Evolutionary conservation across 805 yeast genomes (phyloP), one percentile per base, ranked within the genome.

Genomic region (Yarrowia sp.): DNA sequence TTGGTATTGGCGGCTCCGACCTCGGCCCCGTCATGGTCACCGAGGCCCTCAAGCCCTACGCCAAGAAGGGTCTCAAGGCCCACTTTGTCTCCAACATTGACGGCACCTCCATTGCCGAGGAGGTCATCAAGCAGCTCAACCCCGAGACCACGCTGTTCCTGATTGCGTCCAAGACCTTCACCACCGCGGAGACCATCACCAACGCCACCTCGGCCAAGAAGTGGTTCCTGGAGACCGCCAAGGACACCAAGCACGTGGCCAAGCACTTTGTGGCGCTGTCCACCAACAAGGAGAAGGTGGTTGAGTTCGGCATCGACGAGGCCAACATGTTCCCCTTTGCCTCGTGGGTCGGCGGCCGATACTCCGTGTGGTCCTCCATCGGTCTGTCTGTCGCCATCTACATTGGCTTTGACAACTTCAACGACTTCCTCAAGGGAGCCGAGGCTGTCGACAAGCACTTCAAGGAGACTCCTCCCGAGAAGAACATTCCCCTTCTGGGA

Each of bases 351-450:
- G 99, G 99, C 78, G 99, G 99, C 79, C 90, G 99, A 82, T 95
- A 95, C 88, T 95, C 99, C n/a, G 99, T 95, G 71, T 95, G 99
- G 99, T 91, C 97, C 52, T 96, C 99, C 72, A 95, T 95, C 80
- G 99, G 99, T 71, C 87, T 95, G 75, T 91, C 97, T 38, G 94
- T 95, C 72, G 97, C 97, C 75, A 82, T 95, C 74, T 95, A 90
- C 87, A 89, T 95, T 79, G 99, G 99, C 73, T 95, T 79, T 80
- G 98, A 95, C 72, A 91, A 92, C 86, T 95, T 95, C 77, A 94
- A 91, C 72, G 85, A 85, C 71, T 92, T 95, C 86, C 85, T 95
- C 77, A 90, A 89, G 81, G 99, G 99, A 83, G 99, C 97, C 72
- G 97, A 95, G 84, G 97, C 98, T 67, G 89, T 93, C 76, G 99